These are phyloP conservation scores for Coleophoma crateriformis DNA, from an alignment of 2,329 filamentous ascomycete genomes.

Conservation along the genomic window DNA sequence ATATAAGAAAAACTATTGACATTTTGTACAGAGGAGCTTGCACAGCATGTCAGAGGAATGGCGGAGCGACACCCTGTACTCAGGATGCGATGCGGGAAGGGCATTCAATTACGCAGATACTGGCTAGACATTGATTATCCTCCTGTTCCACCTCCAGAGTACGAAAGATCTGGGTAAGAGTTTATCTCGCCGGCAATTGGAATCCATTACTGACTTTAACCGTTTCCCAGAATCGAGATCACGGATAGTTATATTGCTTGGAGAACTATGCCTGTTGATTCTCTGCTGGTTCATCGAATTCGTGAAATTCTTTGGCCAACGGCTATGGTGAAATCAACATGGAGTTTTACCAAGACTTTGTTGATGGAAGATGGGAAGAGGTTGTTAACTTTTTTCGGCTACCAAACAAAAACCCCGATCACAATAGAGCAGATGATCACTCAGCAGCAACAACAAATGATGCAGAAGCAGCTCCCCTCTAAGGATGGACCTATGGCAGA, in stretches of 20 bases:
- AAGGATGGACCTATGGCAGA: slow-evolving; percentile 11
- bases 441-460: slow-evolving; percentile 14
- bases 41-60: slow-evolving; percentile 33
- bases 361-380: slow-evolving; percentile 34
- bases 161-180: slow-evolving; percentile 53
- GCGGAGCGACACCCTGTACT: slow-evolving; percentile 39
- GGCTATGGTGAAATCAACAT: slow-evolving; percentile 43
- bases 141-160: slow-evolving; percentile 50
- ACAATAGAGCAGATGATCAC: slow-evolving; percentile 19
- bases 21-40: slow-evolving; percentile 35
- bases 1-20: neutral
- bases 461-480: slow-evolving; percentile 8
- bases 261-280: slow-evolving; percentile 42
- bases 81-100: slow-evolving; percentile 37
- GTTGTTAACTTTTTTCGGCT: slow-evolving; percentile 41
- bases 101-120: slow-evolving; percentile 40
- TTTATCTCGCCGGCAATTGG: neutral
- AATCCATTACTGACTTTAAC: slow-evolving; percentile 15
- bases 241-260: slow-evolving; percentile 43
- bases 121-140: slow-evolving; percentile 62
- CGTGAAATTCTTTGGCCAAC: slow-evolving; percentile 48
- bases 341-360: slow-evolving; percentile 45
- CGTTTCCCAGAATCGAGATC: slow-evolving; percentile 39
- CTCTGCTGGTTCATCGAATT: slow-evolving; percentile 37
- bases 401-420: slow-evolving; percentile 23